Conservation (phyloP, 345 rosid species). For the Gossypium thurberi region DNA sequence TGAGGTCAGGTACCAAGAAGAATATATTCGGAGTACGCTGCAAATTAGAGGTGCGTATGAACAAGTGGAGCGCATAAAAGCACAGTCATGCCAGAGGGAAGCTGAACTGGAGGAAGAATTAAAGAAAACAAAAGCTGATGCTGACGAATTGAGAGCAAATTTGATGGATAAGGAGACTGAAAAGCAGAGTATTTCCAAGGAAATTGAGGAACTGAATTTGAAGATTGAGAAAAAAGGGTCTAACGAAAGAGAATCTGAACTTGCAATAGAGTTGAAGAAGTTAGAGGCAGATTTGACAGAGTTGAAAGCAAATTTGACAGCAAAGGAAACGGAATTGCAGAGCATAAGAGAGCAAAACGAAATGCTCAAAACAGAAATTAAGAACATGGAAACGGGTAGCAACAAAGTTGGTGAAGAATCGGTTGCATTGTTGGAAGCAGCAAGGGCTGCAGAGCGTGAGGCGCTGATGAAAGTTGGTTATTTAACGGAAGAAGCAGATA, state of each 20-base stretch:
- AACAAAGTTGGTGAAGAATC: constrained; percentile 41
- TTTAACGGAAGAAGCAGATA: constrained; percentile 67
- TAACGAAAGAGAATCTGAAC: constrained; percentile 33
- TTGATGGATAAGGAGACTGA: constrained; percentile 58
- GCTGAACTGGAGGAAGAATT: constrained; percentile 49
- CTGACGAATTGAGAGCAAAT: constrained; percentile 50
- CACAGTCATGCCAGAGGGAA: constrained; percentile 50
- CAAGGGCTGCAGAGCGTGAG: constrained; percentile 50
- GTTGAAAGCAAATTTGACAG: constrained; percentile 44
- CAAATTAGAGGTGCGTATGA: constrained; percentile 84
- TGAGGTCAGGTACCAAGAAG: constrained; percentile 82
- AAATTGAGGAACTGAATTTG: constrained; percentile 43
- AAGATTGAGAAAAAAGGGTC: constrained; percentile 35
- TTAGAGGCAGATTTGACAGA: constrained; percentile 45
- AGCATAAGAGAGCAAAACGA: constrained; percentile 44
- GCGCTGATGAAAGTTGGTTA: constrained; percentile 56
- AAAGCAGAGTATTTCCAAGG: constrained; percentile 36
- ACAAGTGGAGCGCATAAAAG: constrained; percentile 50
- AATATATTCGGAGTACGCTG: constrained; percentile 75
- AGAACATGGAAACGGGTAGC: constrained; percentile 43
- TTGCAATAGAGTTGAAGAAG: constrained; percentile 42
- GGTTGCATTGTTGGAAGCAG: constrained; percentile 34
- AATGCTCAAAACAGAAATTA: constrained; percentile 46
- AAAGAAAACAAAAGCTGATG: constrained; percentile 31
- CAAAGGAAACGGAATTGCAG: constrained; percentile 47